A percentile compares a stretch with the other conserved stretches of the same genome.
These are phyloP conservation scores for Entamoeba moshkovskii DNA, from an alignment of 208 protist genomes.

Conservation along the genomic window DNA sequence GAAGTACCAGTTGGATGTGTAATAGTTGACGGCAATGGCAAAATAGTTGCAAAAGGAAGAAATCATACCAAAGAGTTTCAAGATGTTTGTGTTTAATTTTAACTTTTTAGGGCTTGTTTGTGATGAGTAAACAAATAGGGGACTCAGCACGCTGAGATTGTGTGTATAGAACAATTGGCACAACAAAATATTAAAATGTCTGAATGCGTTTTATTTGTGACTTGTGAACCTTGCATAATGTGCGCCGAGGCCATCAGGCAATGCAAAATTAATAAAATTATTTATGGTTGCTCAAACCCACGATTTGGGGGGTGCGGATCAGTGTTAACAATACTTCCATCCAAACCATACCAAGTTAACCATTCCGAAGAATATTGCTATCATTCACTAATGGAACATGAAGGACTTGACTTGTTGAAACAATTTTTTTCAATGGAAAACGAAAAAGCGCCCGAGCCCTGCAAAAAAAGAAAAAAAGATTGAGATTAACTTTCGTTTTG, in stretches of 20 bases:
- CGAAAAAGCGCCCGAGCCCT: not conserved
- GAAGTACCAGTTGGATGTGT: conserved; percentile 83
- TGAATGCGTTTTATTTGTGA: conserved; percentile 68
- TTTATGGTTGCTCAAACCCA: conserved; percentile 70
- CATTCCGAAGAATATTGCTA: not conserved
- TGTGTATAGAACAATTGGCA: conserved; percentile 27
- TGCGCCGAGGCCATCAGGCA: conserved; percentile 66
- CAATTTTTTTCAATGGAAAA: not conserved
- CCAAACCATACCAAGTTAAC: not conserved
- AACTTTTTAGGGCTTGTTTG: too few relatives aligned
- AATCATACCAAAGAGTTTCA: conserved; percentile 66
- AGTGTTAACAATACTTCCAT: conserved; percentile 43
- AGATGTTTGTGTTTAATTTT: conserved; percentile 65
- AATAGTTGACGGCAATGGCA: conserved; percentile 45
- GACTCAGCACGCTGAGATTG: conserved; percentile 22
- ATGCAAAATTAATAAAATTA: conserved; percentile 52
- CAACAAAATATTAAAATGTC: conserved; percentile 30
- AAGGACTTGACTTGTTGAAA: not conserved
- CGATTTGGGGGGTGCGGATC: conserved; percentile 78
- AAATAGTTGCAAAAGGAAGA: conserved; percentile 44
- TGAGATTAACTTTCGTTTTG: not conserved
- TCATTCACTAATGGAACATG: not conserved
- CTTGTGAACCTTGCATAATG: conserved; percentile 79
- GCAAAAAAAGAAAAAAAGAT: not conserved
- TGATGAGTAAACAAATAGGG: not conserved